Percentiles rank a stretch among this genome's conserved stretches.
Conservation (phyloP, 371 early-diverging fungal species). For the Chytridium lagenaria region DNA sequence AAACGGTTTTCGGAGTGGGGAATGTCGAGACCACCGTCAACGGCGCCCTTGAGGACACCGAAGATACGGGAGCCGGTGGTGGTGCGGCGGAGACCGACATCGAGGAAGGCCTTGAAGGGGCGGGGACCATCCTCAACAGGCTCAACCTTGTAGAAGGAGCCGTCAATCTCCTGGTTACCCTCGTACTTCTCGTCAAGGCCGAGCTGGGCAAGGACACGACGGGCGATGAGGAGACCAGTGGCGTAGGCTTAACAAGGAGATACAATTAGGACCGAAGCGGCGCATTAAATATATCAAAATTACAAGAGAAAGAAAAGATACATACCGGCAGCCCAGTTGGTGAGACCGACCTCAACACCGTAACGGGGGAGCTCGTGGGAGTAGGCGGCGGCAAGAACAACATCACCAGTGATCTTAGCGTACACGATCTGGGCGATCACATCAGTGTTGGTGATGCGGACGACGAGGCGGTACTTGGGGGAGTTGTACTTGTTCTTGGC, state of each 20-base stretch:
- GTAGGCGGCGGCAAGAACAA: slow-evolving; percentile 97
- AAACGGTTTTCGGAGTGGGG: slow-evolving; percentile 99
- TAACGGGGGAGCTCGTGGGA: slow-evolving; percentile 98
- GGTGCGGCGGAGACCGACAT: slow-evolving; percentile 98
- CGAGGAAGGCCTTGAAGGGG: slow-evolving; percentile 99
- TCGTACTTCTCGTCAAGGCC: slow-evolving; percentile 94
- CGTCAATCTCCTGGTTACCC: slow-evolving; percentile 94
- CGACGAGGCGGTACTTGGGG: slow-evolving; percentile 99
- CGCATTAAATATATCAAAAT: slow-evolving; percentile 5
- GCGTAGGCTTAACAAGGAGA: slow-evolving; percentile 85
- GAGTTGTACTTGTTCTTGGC: slow-evolving; percentile 99
- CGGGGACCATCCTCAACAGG: slow-evolving; percentile 91
- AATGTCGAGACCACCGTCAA: slow-evolving; percentile 98
- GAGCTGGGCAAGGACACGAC: slow-evolving; percentile 96
- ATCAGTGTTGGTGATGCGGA: slow-evolving; percentile 99
- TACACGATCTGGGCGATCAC: slow-evolving; percentile 98
- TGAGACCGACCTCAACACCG: slow-evolving; percentile 99
- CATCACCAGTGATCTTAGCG: slow-evolving; percentile 99
- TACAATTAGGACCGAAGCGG: slow-evolving; percentile 13
- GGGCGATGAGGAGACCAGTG: slow-evolving; percentile 98
- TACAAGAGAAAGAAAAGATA: slow-evolving; percentile 29
- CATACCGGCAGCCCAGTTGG: slow-evolving; percentile 97
- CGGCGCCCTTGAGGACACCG: slow-evolving; percentile 99
- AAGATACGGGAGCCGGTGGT: slow-evolving; percentile 99
- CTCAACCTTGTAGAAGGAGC: slow-evolving; percentile 90